Evolutionary conservation across 2,329 filamentous ascomycete genomes (phyloP), one percentile per base, ranked within the genome.

Genomic region (Parastagonospora avenae): DNA sequence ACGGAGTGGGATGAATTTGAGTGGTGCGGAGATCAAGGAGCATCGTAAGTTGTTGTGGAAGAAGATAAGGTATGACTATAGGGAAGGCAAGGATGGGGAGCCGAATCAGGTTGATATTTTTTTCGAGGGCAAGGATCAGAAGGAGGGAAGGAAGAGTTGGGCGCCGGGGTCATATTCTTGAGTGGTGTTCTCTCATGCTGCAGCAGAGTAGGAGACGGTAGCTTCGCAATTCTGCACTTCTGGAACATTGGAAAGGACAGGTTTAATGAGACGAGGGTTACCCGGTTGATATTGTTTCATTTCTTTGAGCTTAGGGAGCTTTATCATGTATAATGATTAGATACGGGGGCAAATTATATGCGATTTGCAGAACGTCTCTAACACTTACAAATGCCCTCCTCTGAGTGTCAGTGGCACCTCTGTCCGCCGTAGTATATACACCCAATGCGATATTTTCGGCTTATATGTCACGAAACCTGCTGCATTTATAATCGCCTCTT

Each of bases 351-450:
- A 39, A 9, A 28, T 39, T 39, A n/a, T 27, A 27, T 19, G n/a
- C n/a, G 37, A 27, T 12, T 28, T 28, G 27, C 7, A 24, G 11
- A 16, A 2, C 12, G 16, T 16, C 4, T n/a, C 14, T 4, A 32
- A 11, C 15, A 11, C 16, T 16, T 46, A 57, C 15, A 55, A 33
- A 27, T 56, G 52, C 19, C 42, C 52, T 37, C 57, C 52, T 19
- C 55, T 42, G 27, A 60, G 14, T 39, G 52, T 57, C 2, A 70
- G 42, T n/a, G 60, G 53, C 2, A 62, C 53, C n/a, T 70, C 55
- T 28, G 74, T 76, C 42, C 74, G 55, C 37, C 67, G 64, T 30
- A 77, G 50, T 1, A 76, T 62, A 55, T 77, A 77, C 1, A 77
- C 52, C 68, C 70, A 76, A 49, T 77, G 71, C 31, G 62, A 54